Evolutionary conservation across 2,329 filamentous ascomycete species (phyloP), one percentile per base, ranked within the genome.

Genomic region (Colletotrichum aenigma): DNA sequence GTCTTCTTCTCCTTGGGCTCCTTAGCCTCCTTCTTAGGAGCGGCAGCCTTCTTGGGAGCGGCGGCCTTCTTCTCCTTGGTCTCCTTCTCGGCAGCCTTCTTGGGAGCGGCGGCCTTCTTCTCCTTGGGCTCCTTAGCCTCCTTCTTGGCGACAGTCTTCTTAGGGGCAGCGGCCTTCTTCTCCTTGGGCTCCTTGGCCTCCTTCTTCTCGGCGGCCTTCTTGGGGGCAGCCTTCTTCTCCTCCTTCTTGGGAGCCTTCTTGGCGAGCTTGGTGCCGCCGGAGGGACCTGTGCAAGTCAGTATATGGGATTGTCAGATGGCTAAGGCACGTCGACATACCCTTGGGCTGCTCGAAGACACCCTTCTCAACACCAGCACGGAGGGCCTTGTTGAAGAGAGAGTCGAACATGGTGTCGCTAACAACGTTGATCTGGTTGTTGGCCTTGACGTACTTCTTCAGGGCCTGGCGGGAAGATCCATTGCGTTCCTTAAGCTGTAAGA

Each of bases 281-380:
- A 98, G 76, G 95, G 90, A 81, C 94, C 94, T 96, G 75, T 62
- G 26, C 21, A 12, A 34, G 62, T 84, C 66, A 83, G 75, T 61
- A 77, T 34, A 60, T 12, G 30, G 43, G 9, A 21, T 26, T 16
- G 18, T 38, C 15, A 21, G n/a, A 15, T 12, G 18, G 43, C 10
- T 4, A 24, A 16, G 6, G 43, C 7, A 55, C 28, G 12, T 24
- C 62, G 36, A 89, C 91, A 80, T 90, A 95, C 95, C 96, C 92
- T 98, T 98, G 82, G 96, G 96, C 85, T 96, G 95, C 83, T 93
- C 91, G 84, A 98, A 98, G 81, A 94, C 90, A 78, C 94, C 95
- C 90, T 94, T 96, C 82, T 97, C 95, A 81, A 96, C 95, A 85
- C 96, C 96, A 76, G 89, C 87, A 87, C 94, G 92, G 83, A 97